Evolutionary conservation across 2,329 filamentous ascomycete genomes (phyloP), one percentile per base, ranked within the genome.

Genomic region (Chaetomiaceae sp.): DNA sequence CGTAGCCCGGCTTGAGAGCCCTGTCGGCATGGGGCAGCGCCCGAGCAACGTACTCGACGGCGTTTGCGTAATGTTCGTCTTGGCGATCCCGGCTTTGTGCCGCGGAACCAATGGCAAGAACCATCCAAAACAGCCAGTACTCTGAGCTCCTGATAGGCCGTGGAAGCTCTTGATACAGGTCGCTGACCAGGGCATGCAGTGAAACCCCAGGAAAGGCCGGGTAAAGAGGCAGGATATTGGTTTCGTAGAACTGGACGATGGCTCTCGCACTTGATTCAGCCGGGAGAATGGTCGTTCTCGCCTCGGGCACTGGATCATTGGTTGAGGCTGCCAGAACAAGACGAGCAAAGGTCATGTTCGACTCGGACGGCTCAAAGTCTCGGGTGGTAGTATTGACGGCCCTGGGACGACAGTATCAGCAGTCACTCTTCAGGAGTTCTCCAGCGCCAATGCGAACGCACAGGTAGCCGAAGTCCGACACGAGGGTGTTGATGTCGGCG

Each of bases 381-480:
- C 89, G 79, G 1, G 90, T 91, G 0, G 90, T 96, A 22, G 93
- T 90, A 69, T 95, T 95, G 60, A 98, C 88, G 88, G 46, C 88
- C 93, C 58, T 14, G 39, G 29, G 14, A 27, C 48, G 27, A n/a
- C 30, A 22, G 19, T 33, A n/a, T 61, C 41, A 59, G 54, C 29
- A 35, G 10, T 14, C 12, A 20, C 9, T n/a, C 14, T 22, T 29
- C 24, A 19, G 6, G 33, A 3, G 12, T 10, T 19, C 29, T 27
- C 22, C 11, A 3, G 10, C 12, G 5, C 24, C 11, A 6, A 19
- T 6, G 14, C 33, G 10, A 14, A 63, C 83, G 66, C 64, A 94
- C 82, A 96, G 69, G 60, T 88, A 91, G 44, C 90, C 90, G 72
- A 97, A 95, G 60, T 95, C 90, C 1, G 90, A 94, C 18, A 96